Base-by-base conservation (phyloP, 2,329 filamentous ascomycete species). In the Teratosphaeria destructans region DNA sequence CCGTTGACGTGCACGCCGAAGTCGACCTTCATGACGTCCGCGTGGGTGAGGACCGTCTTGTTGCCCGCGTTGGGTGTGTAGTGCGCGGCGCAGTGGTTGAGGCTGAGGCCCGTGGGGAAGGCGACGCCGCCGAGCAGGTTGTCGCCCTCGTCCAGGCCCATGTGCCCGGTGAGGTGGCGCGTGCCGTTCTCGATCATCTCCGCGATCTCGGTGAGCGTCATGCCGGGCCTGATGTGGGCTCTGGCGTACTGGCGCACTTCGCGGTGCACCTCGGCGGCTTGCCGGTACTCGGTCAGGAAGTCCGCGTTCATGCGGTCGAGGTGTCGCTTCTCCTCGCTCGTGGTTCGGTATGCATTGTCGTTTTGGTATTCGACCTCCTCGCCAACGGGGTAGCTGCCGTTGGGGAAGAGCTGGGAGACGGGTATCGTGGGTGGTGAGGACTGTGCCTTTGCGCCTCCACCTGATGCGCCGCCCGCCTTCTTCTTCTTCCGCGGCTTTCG, bases 1-100 rank as follows among this genome's bases (percentile, higher is more conserved):
- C 89, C 89, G 68, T 88, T 89, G 68, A 92, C 81, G 71, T 93
- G 89, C 34, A 92, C 88, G 55, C 89, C 88, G 68, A 91, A 89
- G 68, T 93, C 88, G 7, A 92, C 85, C 74, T 90, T 92, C 81
- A 93, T 82, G 39, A 95, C 88, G 70, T 95, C 89, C 62, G 84
- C 81, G 69, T 88, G 78, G 60, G 94, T 77, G 37, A 91, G 75
- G 67, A 87, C 82, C 72, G 90, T 89, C 73, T 85, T 86, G 69
- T 81, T 76, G 1, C 81, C 79, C 1, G 81, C 77, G 64, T 82
- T 84, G 6, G 81, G 81, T 1, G 80, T 82, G 66, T 76, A 84
- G 69, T 84, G 81, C 6, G 81, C 81, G 14, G 77, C 80, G 52
- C 76, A 73, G 63, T 83, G 75, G 63, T 84, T 82, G 58, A 83